A percentile compares a stretch with the other conserved stretches of the same genome.
phyloP scores from a whole-genome alignment of 2,329 filamentous ascomycete genomes.

The Sporothrix sp. region DNA sequence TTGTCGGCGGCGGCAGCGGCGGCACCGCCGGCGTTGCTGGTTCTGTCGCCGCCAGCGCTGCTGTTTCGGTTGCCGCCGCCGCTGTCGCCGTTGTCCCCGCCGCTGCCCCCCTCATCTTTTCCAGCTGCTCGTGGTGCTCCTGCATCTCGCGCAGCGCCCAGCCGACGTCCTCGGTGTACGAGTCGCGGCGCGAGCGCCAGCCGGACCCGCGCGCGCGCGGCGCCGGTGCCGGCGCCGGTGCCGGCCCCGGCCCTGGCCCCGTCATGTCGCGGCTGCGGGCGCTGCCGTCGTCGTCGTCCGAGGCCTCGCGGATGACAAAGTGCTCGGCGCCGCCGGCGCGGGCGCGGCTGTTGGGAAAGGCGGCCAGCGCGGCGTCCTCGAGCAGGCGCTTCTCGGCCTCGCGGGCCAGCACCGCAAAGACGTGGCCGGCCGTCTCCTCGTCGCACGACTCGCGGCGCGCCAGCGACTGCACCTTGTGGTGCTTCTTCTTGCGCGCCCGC shows the following conservation, averaged over 20 bases:
- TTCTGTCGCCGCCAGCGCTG: not conserved
- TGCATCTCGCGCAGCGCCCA: constrained; percentile 80
- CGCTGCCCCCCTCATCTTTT: constrained; percentile 30
- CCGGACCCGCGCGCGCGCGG: not conserved
- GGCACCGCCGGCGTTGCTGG: not conserved
- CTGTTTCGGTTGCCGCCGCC: not conserved
- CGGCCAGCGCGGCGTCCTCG: constrained; percentile 59
- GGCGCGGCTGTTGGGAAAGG: constrained; percentile 63
- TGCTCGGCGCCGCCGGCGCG: constrained; percentile 62
- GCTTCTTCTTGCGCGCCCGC: constrained; percentile 33
- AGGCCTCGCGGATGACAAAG: constrained; percentile 57
- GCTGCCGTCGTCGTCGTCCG: constrained; percentile 41
- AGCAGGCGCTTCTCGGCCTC: constrained; percentile 72
- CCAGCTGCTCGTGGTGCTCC: constrained; percentile 58
- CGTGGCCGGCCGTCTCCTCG: constrained; percentile 63
- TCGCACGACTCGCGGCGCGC: constrained; percentile 62
- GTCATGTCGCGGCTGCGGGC: constrained; percentile 14
- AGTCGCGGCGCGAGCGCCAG: constrained; percentile 40
- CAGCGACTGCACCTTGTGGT: constrained; percentile 27
- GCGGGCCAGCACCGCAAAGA: constrained; percentile 69
- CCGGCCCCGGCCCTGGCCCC: constrained; percentile 4
- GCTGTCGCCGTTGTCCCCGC: not conserved
- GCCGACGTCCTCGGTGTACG: constrained; percentile 49
- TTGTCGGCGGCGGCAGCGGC: not conserved
- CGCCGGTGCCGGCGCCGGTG: no score